Evolutionary conservation across 495 filamentous ascomycete genomes (phyloP).

Genomic region (Penicillium pancosmium): DNA sequence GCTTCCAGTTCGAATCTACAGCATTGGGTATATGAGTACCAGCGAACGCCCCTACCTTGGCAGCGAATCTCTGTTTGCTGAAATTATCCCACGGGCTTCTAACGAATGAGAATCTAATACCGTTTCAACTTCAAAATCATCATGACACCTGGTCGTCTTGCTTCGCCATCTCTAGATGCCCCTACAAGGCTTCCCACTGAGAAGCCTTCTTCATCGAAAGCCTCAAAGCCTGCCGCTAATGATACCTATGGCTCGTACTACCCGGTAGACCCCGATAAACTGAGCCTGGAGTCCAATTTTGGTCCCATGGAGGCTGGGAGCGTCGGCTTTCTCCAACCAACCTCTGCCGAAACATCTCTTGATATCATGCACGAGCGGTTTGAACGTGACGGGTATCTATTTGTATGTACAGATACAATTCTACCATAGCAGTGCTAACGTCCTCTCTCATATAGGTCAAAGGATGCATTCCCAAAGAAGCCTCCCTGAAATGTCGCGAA

Average conservation of each 20-base stretch:
- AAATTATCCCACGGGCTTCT: too few relatives aligned
- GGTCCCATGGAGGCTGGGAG: background rate
- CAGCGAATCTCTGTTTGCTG: too few relatives aligned
- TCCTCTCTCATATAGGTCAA: background rate
- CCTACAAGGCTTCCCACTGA: background rate
- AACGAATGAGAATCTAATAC: too few relatives aligned
- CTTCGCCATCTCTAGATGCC: background rate
- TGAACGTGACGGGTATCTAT: slow-evolving; percentile 1
- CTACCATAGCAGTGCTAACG: background rate
- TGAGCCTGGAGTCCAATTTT: background rate
- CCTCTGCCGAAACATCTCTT: background rate
- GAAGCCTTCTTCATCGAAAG: background rate
- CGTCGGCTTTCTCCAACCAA: background rate
- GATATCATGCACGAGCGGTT: slow-evolving; percentile 1
- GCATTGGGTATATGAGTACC: too few relatives aligned
- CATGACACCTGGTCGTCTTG: background rate
- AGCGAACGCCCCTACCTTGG: too few relatives aligned
- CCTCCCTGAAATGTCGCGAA: slow-evolving; percentile 1
- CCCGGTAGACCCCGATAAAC: background rate
- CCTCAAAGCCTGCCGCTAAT: background rate
- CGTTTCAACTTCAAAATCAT: background rate
- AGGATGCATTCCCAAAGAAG: background rate
- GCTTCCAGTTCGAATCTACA: too few relatives aligned
- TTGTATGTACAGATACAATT: background rate
- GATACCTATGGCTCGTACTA: background rate